Conservation (phyloP, 257 asterid species). For the Penstemon eatonii region DNA sequence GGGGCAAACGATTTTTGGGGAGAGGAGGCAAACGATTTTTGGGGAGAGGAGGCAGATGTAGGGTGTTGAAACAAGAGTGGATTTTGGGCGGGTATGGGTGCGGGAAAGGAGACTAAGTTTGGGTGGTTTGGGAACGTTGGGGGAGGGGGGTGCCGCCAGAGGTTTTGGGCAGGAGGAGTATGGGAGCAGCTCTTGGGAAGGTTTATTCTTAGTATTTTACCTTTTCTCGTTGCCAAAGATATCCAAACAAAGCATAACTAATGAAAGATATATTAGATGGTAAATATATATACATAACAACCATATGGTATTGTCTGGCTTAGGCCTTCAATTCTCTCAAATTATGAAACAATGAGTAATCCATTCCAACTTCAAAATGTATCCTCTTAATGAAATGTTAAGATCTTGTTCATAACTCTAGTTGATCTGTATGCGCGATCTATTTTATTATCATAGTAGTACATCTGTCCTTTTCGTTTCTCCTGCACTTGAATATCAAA, state of each 20-base stretch:
- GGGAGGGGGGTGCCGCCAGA: too few species aligned
- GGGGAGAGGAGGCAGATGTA: too few species aligned
- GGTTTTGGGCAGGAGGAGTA: too few species aligned
- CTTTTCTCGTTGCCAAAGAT: conserved; percentile 8
- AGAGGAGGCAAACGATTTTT: too few species aligned
- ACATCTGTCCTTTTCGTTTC: conserved; percentile 3
- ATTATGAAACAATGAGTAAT: conserved; percentile 7
- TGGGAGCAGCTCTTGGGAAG: too few species aligned
- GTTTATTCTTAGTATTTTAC: not conserved
- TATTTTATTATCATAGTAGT: conserved; percentile 12
- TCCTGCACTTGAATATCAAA: conserved; percentile 58
- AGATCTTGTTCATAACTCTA: too few species aligned
- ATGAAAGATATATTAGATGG: conserved; percentile 5
- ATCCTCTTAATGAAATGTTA: conserved; percentile 8
- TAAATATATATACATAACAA: not conserved
- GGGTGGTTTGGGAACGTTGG: too few species aligned
- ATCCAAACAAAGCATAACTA: not conserved
- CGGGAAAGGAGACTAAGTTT: too few species aligned
- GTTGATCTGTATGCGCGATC: not conserved
- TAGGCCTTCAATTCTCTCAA: not conserved
- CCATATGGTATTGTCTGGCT: conserved; percentile 14
- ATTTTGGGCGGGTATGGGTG: too few species aligned
- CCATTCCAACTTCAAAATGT: not conserved
- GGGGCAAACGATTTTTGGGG: too few species aligned
- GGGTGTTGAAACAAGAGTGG: too few species aligned